Evolutionary conservation across 2,329 filamentous ascomycete species (phyloP), one percentile per base, ranked within the genome.

Genomic region (Neonectria sp.): DNA sequence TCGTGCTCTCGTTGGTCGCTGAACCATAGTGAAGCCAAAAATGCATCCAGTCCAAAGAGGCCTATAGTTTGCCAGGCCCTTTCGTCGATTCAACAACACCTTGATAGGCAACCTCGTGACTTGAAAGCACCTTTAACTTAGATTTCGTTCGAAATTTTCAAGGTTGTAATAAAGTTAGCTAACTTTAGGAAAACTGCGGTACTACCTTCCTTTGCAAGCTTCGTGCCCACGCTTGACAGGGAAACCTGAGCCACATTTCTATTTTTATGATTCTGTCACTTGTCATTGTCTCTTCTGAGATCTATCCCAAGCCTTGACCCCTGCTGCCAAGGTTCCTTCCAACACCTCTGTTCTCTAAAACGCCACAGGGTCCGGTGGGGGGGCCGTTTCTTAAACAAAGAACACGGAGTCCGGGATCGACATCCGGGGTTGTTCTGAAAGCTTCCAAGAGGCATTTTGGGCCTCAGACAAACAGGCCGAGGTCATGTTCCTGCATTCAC

Each of bases 321-420:
- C 21, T 49, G 35, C 5, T 55, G 3, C 51, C 24, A 63, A 15
- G 6, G 27, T 46, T 40, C 8, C 9, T 31, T n/a, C 25, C 13
- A 29, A 17, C 15, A 55, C 25, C 31, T 63, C 60, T 58, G 37
- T 65, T 51, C 6, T 25, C 35, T 60, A n/a, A 24, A 15, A 53
- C 40, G 25, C 15, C 11, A 17, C 25, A 49, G 40, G 55, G 40
- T 52, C 55, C 45, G 35, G 55, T 21, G 43, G 55, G 43, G 40
- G 12, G 27, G 29, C 7, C 35, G 27, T 40, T 46, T 17, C 11
- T 5, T 27, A 53, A 63, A 71, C 69, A 70, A 71, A 71, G 69
- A 68, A 57, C 33, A 45, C 8, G 9, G 40, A 24, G 17, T 45
- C 7, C 15, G 15, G 12, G 17, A 5, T 17, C 6, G 6, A 40